A percentile compares a stretch with the other conserved stretches of the same genome.
phyloP scores from a whole-genome alignment of 306 rosid genomes.

The Morella rubra region DNA sequence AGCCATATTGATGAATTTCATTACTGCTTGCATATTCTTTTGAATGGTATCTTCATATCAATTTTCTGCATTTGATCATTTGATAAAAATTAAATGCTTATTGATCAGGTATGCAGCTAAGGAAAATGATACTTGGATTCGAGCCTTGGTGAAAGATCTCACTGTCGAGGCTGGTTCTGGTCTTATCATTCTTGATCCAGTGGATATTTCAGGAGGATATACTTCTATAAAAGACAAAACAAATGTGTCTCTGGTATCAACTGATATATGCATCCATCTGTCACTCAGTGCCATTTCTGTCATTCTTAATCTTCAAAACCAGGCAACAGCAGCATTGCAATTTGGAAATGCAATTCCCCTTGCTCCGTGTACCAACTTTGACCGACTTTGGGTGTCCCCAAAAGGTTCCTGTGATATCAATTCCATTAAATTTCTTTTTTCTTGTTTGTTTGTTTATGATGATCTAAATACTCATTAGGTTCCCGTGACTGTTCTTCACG shows the following conservation, averaged over 20 bases:
- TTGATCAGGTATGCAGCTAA: constrained; percentile 84
- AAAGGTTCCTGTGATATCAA: constrained; percentile 56
- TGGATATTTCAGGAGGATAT: constrained; percentile 94
- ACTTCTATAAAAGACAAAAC: constrained; percentile 95
- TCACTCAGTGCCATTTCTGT: constrained; percentile 86
- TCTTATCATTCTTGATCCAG: constrained; percentile 86
- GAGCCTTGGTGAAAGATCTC: constrained; percentile 91
- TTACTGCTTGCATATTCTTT: not conserved
- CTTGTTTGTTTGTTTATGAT: not conserved
- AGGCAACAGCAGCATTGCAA: constrained; percentile 72
- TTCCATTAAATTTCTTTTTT: not conserved
- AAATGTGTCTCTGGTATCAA: constrained; percentile 78
- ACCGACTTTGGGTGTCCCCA: constrained; percentile 79
- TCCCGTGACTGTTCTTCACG: constrained; percentile 8
- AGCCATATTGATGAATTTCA: not conserved
- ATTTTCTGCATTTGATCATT: not conserved
- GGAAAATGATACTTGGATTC: constrained; percentile 92
- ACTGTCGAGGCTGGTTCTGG: constrained; percentile 96
- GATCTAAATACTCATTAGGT: constrained; percentile 13
- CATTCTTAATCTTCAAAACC: constrained; percentile 80
- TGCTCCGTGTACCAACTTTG: constrained; percentile 78
- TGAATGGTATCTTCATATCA: not conserved
- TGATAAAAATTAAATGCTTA: not conserved
- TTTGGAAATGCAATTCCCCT: constrained; percentile 79
- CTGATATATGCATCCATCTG: constrained; percentile 89